phyloP scores from a whole-genome alignment of 2,329 filamentous ascomycete genomes.

The Talaromyces sp. region DNA sequence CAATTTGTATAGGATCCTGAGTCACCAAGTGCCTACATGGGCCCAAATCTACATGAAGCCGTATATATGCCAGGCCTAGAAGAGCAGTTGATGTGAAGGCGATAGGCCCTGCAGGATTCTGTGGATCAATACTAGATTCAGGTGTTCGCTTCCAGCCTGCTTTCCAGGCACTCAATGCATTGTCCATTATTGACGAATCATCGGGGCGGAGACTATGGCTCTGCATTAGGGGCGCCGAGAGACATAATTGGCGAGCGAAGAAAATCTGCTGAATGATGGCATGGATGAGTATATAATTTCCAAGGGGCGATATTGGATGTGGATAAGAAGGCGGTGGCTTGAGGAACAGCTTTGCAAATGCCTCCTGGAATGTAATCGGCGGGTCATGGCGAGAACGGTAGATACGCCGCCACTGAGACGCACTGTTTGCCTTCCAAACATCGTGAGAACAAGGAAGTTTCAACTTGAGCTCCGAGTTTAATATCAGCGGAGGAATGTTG shows the following conservation, averaged over 20 bases:
- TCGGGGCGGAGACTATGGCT: constrained; percentile 40
- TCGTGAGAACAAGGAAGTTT: constrained; percentile 51
- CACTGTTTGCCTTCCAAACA: constrained; percentile 51
- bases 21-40: constrained; percentile 44
- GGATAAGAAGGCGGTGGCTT: constrained; percentile 31
- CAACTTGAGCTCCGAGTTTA: constrained; percentile 51
- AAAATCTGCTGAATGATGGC: constrained; percentile 52
- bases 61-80: constrained; percentile 43
- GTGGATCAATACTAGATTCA: constrained; percentile 50
- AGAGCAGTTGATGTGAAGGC: constrained; percentile 49
- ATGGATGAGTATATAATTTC: constrained; percentile 51
- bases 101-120: constrained; percentile 48
- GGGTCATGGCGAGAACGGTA: constrained; percentile 28
- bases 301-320: constrained; percentile 44
- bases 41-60: constrained; percentile 43
- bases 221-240: constrained; percentile 38
- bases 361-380: constrained; percentile 39
- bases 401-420: constrained; percentile 44
- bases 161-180: constrained; percentile 48
- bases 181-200: constrained; percentile 41
- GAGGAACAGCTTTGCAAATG: constrained; percentile 40
- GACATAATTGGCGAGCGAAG: constrained; percentile 44
- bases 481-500: constrained; percentile 54
- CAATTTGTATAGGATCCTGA: constrained; percentile 43
- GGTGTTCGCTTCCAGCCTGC: constrained; percentile 48